Conservation (phyloP, 257 asterid genomes). For the Salvia rosmarinus region DNA sequence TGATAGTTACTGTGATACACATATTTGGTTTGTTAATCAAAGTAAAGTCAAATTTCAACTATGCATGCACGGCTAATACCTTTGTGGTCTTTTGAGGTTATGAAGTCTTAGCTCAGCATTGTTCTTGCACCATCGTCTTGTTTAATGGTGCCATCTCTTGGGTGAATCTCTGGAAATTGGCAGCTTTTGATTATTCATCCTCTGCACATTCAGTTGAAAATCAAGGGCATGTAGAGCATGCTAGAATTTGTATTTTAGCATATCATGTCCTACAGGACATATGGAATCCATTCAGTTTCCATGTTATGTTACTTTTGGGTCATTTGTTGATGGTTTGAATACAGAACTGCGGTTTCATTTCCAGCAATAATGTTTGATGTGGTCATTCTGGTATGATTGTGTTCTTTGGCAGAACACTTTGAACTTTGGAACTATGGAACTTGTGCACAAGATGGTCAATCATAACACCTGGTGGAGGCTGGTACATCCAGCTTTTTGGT, state of each 20-base stretch:
- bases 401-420: constrained; percentile 3
- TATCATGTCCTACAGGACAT: not conserved
- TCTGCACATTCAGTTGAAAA: constrained; percentile 9
- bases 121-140: constrained; percentile 14
- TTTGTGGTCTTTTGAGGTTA: constrained; percentile 30
- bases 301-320: not conserved
- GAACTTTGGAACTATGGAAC: not conserved
- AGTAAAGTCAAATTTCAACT: not conserved
- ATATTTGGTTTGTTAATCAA: constrained; percentile 17
- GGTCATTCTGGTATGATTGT: constrained; percentile 20
- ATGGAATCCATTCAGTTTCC: not conserved
- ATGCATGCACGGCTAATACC: constrained; percentile 21
- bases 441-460: not conserved
- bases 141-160: constrained; percentile 36
- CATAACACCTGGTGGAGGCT: no score
- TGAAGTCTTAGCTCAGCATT: constrained; percentile 16
- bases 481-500: not conserved
- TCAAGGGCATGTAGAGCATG: constrained; percentile 18
- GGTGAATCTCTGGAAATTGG: constrained; percentile 23
- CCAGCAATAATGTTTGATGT: not conserved
- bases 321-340: constrained; percentile 16
- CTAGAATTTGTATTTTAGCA: constrained; percentile 10
- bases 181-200: constrained; percentile 16
- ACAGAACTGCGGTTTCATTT: not conserved
- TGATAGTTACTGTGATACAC: constrained; percentile 26